These are phyloP conservation scores for Cucumis variabilis DNA, from an alignment of 331 rosid species.

Conservation along the genomic window DNA sequence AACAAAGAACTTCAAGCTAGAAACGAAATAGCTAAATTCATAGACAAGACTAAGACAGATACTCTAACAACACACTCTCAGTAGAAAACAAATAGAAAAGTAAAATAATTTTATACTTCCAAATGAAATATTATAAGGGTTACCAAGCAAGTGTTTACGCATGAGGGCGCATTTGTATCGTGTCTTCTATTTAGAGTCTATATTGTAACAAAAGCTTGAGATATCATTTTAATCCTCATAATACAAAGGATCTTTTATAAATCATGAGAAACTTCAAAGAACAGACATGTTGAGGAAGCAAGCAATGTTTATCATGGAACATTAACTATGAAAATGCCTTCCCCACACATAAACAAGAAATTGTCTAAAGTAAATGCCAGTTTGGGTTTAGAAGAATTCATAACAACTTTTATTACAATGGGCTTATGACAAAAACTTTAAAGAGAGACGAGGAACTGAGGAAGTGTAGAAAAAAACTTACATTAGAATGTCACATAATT, in stretches of 20 bases:
- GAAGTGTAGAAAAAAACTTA: no score
- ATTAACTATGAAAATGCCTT: not conserved
- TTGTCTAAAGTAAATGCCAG: no score
- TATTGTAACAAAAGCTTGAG: not conserved
- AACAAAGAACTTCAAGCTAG: not conserved
- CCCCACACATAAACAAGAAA: no score
- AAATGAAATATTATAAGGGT: not conserved
- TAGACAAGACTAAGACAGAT: not conserved
- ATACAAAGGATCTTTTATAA: not conserved
- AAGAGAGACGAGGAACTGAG: no score
- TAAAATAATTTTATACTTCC: not conserved
- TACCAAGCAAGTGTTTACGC: not conserved
- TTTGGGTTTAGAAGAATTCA: no score
- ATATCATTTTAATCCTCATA: not conserved
- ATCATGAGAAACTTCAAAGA: not conserved
- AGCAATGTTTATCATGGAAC: not conserved
- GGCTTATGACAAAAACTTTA: no score
- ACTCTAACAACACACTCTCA: no score
- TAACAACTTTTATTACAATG: no score
- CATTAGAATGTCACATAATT: no score
- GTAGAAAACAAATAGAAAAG: not conserved
- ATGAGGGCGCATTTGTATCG: not conserved
- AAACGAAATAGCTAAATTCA: not conserved
- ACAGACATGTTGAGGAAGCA: not conserved
- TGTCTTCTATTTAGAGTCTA: constrained; percentile 4